phyloP scores from a whole-genome alignment of 208 protist genomes.

The Strigomonas culicis region DNA sequence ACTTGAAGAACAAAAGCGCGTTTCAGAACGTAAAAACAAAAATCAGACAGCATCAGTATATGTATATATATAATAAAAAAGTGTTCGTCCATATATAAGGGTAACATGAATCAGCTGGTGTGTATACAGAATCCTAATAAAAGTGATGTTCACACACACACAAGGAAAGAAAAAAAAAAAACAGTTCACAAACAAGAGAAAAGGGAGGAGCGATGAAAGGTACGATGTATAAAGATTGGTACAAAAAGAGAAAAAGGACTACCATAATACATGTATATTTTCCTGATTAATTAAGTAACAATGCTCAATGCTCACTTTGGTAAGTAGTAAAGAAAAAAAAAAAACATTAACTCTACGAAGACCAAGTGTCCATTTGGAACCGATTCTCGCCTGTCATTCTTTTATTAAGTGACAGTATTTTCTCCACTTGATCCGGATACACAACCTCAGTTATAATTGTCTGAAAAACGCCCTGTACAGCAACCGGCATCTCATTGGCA shows the following conservation, averaged over 20 bases:
- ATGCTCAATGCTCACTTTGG: neutral
- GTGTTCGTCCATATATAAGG: too few species aligned
- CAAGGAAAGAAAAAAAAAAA: neutral
- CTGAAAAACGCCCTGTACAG: slow-evolving; percentile 48
- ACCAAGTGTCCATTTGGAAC: slow-evolving; percentile 84
- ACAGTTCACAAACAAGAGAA: neutral
- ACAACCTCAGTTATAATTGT: slow-evolving; percentile 51
- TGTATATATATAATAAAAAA: too few species aligned
- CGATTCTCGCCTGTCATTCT: slow-evolving; percentile 40
- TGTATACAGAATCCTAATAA: neutral
- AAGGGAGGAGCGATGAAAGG: neutral
- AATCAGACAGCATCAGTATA: too few species aligned
- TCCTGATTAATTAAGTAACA: too few species aligned
- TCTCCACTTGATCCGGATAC: slow-evolving; percentile 35
- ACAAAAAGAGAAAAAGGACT: neutral
- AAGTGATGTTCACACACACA: neutral
- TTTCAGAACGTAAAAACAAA: too few species aligned
- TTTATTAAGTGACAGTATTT: slow-evolving; percentile 33
- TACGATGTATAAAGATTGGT: neutral
- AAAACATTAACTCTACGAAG: slow-evolving; percentile 30
- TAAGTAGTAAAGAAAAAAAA: slow-evolving; percentile 12
- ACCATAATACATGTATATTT: too few species aligned
- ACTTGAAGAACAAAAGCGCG: too few species aligned
- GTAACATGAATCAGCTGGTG: too few species aligned
- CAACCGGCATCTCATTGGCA: slow-evolving; percentile 84